Evolutionary conservation across 805 yeast genomes (phyloP), one percentile per base, ranked within the genome.

Genomic region (Starmerella scarabaei): DNA sequence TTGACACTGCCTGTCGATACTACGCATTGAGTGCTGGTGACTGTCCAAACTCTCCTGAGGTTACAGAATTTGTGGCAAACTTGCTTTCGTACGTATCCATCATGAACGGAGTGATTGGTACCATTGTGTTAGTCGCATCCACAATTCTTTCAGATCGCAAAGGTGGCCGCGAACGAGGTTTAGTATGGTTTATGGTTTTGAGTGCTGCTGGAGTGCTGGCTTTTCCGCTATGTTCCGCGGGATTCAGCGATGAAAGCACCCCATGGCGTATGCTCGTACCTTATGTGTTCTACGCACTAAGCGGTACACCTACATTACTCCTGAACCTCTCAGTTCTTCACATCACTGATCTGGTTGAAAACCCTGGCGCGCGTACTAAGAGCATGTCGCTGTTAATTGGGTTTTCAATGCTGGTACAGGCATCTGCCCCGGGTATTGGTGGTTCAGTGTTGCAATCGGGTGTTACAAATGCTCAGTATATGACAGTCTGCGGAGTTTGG

Each of bases 241-340:
- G 9, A 1, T 26, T 37, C 4, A 26, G 37, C 11, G 20, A 24
- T 2, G 5, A 15, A 16, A 15, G 17, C 5, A 17, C 44, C 3
- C 36, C 14, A 21, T 45, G 49, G 49, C 24, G 44, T 3, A 36
- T 45, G 47, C 16, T 45, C 3, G 21, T 40, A 2, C 49, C 49
- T 4, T 42, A 42, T 17, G 3, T 42, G 5, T 17, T 40, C 11
- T 26, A 19, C 3, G 49, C 49, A 1, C 27, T 45, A 9, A 36
- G 44, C 6, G 46, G 49, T 3, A 36, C 46, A 4, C 42, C 47
- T 3, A 39, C 46, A 2, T 12, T 45, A 17, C 28, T 37, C 32
- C 34, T 40, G 29, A 45, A 42, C 19, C 35, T 45, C 17, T 42
- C 44, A 3, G 41, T 45, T 2, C 36, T 45, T 9, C 35, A 42